Evolutionary conservation across 805 yeast genomes (phyloP).

Genomic region (Nakazawaea ishiwadae): DNA sequence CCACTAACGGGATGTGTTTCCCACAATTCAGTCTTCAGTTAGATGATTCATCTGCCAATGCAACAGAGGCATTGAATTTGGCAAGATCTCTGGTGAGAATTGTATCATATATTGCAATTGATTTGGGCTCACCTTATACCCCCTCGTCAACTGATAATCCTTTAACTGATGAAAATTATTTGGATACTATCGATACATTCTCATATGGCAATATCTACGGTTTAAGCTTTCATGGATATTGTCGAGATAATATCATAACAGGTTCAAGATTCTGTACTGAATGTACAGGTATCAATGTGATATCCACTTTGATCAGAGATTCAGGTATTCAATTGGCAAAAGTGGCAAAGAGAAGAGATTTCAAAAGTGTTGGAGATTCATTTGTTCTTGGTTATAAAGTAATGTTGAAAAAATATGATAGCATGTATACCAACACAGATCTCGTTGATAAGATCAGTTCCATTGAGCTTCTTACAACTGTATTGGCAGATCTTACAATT

Average conservation of each 20-base stretch:
- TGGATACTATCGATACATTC: constrained; percentile 38
- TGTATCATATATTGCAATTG: constrained; percentile 40
- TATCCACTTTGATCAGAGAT: constrained; percentile 44
- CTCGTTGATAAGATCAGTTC: constrained; percentile 22
- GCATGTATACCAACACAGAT: constrained; percentile 14
- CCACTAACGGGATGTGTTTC: constrained; percentile 26
- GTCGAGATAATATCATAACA: constrained; percentile 30
- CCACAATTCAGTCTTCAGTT: constrained; percentile 41
- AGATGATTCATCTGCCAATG: constrained; percentile 30
- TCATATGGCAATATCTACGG: constrained; percentile 35
- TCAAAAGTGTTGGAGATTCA: constrained; percentile 33
- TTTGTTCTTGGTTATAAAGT: constrained; percentile 35
- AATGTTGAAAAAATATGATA: constrained; percentile 23
- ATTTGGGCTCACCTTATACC: constrained; percentile 27
- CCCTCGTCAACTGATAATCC: constrained; percentile 13
- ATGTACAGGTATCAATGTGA: constrained; percentile 41
- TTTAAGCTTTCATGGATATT: constrained; percentile 44
- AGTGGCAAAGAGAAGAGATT: constrained; percentile 34
- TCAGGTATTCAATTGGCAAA: constrained; percentile 42
- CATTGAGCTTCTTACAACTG: constrained; percentile 21
- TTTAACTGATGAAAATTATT: constrained; percentile 18
- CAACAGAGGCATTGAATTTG: constrained; percentile 26
- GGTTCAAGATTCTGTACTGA: constrained; percentile 26
- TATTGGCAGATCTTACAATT: constrained; percentile 15
- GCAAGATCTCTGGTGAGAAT: constrained; percentile 39